Evolutionary conservation across 257 asterid species (phyloP).

Genomic region (Handroanthus guayacan): DNA sequence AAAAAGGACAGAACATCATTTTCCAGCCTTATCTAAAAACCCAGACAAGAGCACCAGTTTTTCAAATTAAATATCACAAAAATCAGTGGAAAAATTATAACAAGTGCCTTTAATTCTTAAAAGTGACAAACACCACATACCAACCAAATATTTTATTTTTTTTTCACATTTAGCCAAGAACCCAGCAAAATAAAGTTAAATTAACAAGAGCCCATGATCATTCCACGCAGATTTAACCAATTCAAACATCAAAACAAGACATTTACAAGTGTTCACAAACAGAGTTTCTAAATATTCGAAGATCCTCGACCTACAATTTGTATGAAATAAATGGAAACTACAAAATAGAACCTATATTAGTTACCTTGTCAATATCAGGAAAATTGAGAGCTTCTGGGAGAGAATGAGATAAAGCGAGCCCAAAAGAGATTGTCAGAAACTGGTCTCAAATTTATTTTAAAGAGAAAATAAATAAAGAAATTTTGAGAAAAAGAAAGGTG

Average conservation of each 20-base stretch:
- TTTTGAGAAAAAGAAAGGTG: neutral
- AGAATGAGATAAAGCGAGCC: slow-evolving; percentile 40
- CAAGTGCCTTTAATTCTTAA: slow-evolving; percentile 20
- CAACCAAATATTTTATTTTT: neutral
- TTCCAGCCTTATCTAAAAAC: slow-evolving; percentile 27
- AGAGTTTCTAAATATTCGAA: slow-evolving; percentile 13
- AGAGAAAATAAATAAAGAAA: neutral
- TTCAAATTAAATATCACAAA: neutral
- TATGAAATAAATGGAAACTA: neutral
- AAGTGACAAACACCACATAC: slow-evolving; percentile 18
- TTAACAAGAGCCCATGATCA: slow-evolving; percentile 29
- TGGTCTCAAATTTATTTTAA: slow-evolving; percentile 6
- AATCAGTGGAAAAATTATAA: slow-evolving; percentile 6
- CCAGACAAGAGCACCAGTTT: slow-evolving; percentile 24
- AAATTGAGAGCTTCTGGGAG: slow-evolving; percentile 39
- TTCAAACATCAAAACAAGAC: slow-evolving; percentile 10
- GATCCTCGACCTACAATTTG: slow-evolving; percentile 23
- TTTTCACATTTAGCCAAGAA: slow-evolving; percentile 11
- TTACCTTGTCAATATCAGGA: slow-evolving; percentile 39
- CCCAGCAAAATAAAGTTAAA: slow-evolving; percentile 8
- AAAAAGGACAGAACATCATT: neutral
- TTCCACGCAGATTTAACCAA: neutral
- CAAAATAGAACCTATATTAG: slow-evolving; percentile 15
- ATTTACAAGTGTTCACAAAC: neutral
- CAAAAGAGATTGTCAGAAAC: slow-evolving; percentile 34